phyloP scores from a whole-genome alignment of 139 green algal species.

The Edaphochlamys debaryana region DNA sequence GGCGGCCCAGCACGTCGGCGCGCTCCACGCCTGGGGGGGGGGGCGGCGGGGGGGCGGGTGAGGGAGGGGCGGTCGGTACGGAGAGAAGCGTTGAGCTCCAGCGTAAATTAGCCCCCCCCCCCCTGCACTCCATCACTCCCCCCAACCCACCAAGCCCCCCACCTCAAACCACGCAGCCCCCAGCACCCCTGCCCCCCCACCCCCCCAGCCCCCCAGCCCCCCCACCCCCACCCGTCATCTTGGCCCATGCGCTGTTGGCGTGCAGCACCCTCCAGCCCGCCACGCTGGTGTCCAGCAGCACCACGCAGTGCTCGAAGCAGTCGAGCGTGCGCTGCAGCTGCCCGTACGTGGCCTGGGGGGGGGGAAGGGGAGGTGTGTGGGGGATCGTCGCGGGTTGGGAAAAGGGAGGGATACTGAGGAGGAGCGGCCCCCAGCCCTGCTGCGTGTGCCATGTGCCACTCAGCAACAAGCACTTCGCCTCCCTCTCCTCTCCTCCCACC shows the following conservation, averaged over 20 bases:
- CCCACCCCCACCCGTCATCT: slow-evolving; percentile 29
- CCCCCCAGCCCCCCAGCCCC: background rate
- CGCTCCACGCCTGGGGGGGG: slow-evolving; percentile 36
- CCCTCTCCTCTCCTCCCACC: background rate
- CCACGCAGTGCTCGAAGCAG: slow-evolving; percentile 55
- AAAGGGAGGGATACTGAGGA: background rate
- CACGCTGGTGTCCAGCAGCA: slow-evolving; percentile 45
- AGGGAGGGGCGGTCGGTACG: background rate
- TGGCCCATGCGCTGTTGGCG: slow-evolving; percentile 38
- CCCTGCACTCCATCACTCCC: too few species aligned
- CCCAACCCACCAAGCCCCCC: too few species aligned
- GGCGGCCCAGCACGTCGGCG: slow-evolving; percentile 11
- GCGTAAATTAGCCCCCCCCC: too few species aligned
- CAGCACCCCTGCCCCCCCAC: too few species aligned
- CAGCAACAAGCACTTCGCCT: background rate
- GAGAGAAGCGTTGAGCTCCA: too few species aligned
- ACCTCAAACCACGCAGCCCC: background rate
- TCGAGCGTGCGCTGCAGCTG: slow-evolving; percentile 55
- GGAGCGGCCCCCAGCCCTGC: too few species aligned
- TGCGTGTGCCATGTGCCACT: too few species aligned
- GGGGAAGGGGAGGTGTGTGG: background rate
- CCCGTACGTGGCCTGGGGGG: slow-evolving; percentile 24
- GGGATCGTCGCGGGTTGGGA: background rate
- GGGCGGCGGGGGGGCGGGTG: background rate
- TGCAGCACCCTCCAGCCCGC: slow-evolving; percentile 48